These are phyloP conservation scores for Tetrapisispora arboricola DNA, from an alignment of 805 yeast genomes.

Conservation along the genomic window DNA sequence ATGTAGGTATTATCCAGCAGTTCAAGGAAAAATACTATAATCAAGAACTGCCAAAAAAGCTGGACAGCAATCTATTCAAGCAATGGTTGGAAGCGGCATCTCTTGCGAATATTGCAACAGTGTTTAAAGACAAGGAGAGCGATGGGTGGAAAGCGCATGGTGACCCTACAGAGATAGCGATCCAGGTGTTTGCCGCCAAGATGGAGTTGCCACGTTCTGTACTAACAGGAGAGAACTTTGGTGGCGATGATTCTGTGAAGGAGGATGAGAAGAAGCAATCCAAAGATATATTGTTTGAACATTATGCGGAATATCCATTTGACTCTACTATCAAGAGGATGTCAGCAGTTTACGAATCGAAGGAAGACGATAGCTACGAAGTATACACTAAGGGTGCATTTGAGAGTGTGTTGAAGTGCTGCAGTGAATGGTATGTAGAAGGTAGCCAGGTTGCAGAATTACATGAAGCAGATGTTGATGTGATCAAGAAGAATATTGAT, in stretches of 20 bases:
- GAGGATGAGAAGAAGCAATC: constrained; percentile 35
- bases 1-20: constrained; percentile 21
- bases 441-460: constrained; percentile 44
- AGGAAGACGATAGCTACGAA: constrained; percentile 43
- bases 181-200: constrained; percentile 65
- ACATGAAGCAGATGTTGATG: constrained; percentile 37
- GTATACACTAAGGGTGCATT: constrained; percentile 84
- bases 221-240: constrained; percentile 30
- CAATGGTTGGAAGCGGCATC: constrained; percentile 59
- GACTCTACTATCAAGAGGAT: constrained; percentile 77
- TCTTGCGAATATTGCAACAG: constrained; percentile 68
- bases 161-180: constrained; percentile 84
- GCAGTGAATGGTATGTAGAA: constrained; percentile 47
- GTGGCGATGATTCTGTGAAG: constrained; percentile 17
- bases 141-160: constrained; percentile 68
- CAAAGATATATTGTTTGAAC: constrained; percentile 29
- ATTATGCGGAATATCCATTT: constrained; percentile 73
- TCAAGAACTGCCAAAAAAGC: constrained; percentile 8
- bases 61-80: constrained; percentile 25
- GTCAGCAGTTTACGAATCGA: constrained; percentile 61
- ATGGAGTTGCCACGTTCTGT: constrained; percentile 39
- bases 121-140: constrained; percentile 38
- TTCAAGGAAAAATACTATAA: constrained; percentile 15
- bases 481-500: constrained; percentile 47
- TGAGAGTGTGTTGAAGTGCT: constrained; percentile 58